Conservation (phyloP, 2,329 filamentous ascomycete genomes). For the Calonectria multiphialidica region DNA sequence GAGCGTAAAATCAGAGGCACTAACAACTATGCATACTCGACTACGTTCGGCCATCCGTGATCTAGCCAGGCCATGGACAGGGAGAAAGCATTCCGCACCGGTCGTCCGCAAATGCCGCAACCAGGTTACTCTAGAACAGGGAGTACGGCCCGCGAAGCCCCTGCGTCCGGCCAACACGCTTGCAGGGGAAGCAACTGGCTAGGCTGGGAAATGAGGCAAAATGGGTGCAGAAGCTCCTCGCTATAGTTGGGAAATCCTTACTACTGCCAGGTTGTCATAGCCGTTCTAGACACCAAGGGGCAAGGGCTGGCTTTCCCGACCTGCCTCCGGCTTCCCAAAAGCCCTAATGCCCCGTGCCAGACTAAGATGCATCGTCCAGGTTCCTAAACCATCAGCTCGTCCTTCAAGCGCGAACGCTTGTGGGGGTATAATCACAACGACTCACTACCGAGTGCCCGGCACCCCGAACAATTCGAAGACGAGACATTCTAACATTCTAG, state of each 20-base stretch:
- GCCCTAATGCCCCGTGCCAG: background rate
- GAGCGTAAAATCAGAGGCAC: background rate
- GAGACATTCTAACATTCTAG: background rate
- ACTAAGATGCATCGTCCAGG: background rate
- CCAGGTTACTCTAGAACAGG: background rate
- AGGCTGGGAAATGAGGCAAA: background rate
- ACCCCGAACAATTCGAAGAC: background rate
- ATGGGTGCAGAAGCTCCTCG: background rate
- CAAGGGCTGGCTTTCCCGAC: background rate
- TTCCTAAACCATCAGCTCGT: background rate
- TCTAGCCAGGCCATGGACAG: background rate
- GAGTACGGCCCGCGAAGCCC: background rate
- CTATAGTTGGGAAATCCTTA: background rate
- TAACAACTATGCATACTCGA: background rate
- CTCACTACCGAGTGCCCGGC: background rate
- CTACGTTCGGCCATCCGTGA: background rate
- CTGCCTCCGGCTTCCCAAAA: background rate
- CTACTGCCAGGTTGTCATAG: background rate
- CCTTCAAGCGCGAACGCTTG: background rate
- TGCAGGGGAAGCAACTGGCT: background rate
- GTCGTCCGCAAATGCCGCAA: background rate
- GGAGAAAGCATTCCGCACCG: background rate
- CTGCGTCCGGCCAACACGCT: background rate
- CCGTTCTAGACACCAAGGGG: background rate
- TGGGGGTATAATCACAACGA: background rate